Percentiles rank a stretch among this genome's conserved stretches.
These are phyloP conservation scores for Immersiporthe knoxdaviesiana DNA, from an alignment of 2,329 filamentous ascomycete species.

Conservation along the genomic window DNA sequence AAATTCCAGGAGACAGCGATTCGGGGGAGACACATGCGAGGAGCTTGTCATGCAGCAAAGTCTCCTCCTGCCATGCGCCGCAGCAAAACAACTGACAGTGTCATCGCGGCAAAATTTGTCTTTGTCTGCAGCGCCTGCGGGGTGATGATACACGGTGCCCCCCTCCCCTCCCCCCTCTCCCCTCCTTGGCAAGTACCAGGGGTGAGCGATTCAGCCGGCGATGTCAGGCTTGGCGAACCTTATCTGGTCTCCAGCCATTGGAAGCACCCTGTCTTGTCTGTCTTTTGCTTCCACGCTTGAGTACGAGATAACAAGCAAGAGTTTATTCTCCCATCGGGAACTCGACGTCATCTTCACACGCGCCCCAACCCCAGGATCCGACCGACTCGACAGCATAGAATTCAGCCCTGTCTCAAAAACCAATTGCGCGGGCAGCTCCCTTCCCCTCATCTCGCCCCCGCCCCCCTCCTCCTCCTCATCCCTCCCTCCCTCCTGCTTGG, in stretches of 20 bases:
- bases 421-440: constrained; percentile 6
- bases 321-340: constrained; percentile 22
- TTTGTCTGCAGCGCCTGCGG: background rate
- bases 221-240: constrained; percentile 22
- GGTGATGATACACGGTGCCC: background rate
- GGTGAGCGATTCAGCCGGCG: constrained; percentile 13
- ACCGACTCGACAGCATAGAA: constrained; percentile 16
- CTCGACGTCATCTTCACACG: constrained; percentile 24
- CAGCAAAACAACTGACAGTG: constrained; percentile 17
- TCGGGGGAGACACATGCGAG: constrained; percentile 12
- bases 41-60: constrained; percentile 19
- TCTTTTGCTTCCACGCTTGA: constrained; percentile 16
- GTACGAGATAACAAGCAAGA: constrained; percentile 22
- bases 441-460: no score
- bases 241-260: constrained; percentile 17
- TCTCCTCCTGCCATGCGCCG: constrained; percentile 15
- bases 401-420: constrained; percentile 17
- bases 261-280: constrained; percentile 10
- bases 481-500: background rate
- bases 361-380: constrained; percentile 1
- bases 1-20: background rate
- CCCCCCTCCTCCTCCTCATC: background rate
- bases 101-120: background rate
- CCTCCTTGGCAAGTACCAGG: constrained; percentile 2
- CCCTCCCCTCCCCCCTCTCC: no score